Conservation (phyloP, 1,139 yeast genomes). For the Geotrichum australiense region DNA sequence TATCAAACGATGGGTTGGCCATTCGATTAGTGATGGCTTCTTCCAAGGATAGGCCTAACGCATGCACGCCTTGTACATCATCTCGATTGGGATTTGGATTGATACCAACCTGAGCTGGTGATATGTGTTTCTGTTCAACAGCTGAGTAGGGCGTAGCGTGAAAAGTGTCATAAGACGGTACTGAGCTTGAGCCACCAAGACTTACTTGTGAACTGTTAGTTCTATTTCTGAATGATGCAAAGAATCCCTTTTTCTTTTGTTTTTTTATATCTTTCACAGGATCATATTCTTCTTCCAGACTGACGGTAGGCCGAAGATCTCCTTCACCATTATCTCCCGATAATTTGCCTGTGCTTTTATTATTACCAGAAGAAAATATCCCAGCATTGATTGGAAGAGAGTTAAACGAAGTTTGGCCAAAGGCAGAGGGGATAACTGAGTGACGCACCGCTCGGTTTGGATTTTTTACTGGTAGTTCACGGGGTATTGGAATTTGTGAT, state of each 20-base stretch:
- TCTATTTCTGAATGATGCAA: conserved; percentile 46
- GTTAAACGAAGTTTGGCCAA: conserved; percentile 3
- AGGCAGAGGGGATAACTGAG: conserved; percentile 8
- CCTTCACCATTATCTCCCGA: neutral
- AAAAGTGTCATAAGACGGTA: too few species aligned
- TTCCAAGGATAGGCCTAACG: conserved; percentile 13
- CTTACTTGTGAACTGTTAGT: conserved; percentile 12
- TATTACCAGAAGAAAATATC: neutral
- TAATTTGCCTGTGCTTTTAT: neutral
- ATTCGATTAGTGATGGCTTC: conserved; percentile 11
- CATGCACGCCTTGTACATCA: conserved; percentile 12
- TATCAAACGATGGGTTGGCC: neutral
- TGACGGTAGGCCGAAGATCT: conserved; percentile 13
- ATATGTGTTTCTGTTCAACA: conserved; percentile 15
- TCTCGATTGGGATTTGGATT: conserved; percentile 13
- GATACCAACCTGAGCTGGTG: conserved; percentile 4
- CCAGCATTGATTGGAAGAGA: conserved; percentile 1
- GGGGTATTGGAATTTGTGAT: neutral
- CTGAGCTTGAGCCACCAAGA: neutral
- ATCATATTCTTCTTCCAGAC: conserved; percentile 23
- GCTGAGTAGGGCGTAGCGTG: conserved; percentile 19
- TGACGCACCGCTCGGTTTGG: conserved; percentile 2
- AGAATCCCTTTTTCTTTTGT: conserved; percentile 50
- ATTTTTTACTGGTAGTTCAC: conserved; percentile 5
- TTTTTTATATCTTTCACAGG: conserved; percentile 39